These are phyloP conservation scores for Cutaneotrichosporon sp. DNA, from an alignment of 1,284 basidiomycete genomes.

Conservation along the genomic window DNA sequence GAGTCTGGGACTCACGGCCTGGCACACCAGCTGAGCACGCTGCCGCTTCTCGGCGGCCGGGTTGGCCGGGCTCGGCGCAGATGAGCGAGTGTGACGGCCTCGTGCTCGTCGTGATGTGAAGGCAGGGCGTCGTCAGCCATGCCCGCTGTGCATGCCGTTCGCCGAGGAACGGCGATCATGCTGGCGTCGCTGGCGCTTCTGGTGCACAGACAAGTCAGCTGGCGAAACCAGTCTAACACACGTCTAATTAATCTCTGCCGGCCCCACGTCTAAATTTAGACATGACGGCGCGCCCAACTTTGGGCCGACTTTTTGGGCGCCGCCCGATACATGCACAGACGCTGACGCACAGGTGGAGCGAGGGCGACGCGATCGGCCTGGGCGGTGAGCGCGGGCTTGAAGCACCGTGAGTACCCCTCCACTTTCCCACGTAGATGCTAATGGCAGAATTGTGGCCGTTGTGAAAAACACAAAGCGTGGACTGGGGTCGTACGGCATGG, in stretches of 20 bases:
- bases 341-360: constrained; percentile 43
- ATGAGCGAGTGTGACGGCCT: background rate
- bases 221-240: background rate
- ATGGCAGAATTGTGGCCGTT: constrained; percentile 52
- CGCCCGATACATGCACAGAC: background rate
- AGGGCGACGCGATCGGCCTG: constrained; percentile 50
- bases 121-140: background rate
- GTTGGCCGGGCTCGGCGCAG: too few relatives aligned
- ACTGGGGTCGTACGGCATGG: constrained; percentile 41
- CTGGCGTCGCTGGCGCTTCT: too few relatives aligned
- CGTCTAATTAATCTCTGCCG: background rate
- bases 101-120: too few relatives aligned
- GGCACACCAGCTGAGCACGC: too few relatives aligned
- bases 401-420: constrained; percentile 48
- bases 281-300: too few relatives aligned
- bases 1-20: too few relatives aligned
- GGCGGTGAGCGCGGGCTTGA: constrained; percentile 47
- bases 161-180: background rate
- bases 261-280: background rate
- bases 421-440: constrained; percentile 9
- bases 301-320: too few relatives aligned
- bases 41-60: too few relatives aligned
- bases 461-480: constrained; percentile 56
- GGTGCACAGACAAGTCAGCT: too few relatives aligned
- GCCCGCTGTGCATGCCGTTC: too few relatives aligned